Base-by-base conservation (phyloP, 2,329 filamentous ascomycete genomes). In the Colletotrichum somersetense region DNA sequence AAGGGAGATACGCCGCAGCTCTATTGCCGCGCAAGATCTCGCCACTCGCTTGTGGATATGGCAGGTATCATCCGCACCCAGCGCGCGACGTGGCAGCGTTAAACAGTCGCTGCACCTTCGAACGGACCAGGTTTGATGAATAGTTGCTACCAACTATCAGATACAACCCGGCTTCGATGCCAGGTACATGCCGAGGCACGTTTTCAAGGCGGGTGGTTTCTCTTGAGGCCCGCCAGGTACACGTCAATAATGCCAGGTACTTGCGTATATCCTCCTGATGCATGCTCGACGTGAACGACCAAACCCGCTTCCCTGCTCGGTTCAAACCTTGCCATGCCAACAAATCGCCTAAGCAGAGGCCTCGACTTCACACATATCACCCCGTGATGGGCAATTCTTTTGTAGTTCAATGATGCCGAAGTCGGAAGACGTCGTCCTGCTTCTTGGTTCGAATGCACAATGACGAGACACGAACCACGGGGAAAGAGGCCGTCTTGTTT, bases 111-210 rank as follows among this genome's bases (percentile, higher is more conserved):
- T 30, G 33, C 20, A 40, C 33, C 46, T 62, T 53, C n/a, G 18
- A 18, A 42, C 10, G 33, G 61, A 23, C 44, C 57, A 42, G 57
- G 52, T 67, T 44, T 20, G 14, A 50, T 48, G 46, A 23, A 23
- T 71, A 46, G 35, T 33, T n/a, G 40, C 62, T 73, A 62, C 67
- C 71, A 62, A 73, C 23, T 66, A 71, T 71, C 40, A 46, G 66
- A 23, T n/a, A 56, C 58, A 42, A 64, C n/a, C 52, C 46, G 11
- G 33, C 48, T 64, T 18, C 10, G 42, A 56, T 35, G 35, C 52
- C 35, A 53, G 68, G 40, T 16, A 42, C 12, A 16, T 10, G 35
- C 6, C 30, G 30, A 30, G 30, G 30, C 4, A 30, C 30, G 4
- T 30, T 30, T 30, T 30, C 30, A 30, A 30, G 3, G 3, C 30